phyloP scores from a whole-genome alignment of 352 stramenopile species.

The Globisporangium barbulae region DNA sequence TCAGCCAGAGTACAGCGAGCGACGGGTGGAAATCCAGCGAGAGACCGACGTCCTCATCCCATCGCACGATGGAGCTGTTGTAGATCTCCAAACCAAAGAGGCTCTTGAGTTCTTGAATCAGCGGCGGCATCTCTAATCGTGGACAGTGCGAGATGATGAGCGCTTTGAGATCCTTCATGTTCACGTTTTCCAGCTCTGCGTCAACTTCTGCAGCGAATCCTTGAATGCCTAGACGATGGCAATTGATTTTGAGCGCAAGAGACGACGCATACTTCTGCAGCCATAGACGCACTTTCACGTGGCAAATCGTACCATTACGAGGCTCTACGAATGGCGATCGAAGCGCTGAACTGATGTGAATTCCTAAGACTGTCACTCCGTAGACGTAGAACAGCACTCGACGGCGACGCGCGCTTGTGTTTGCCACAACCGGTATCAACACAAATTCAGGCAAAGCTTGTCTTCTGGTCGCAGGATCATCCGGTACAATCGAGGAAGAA shows the following conservation, averaged over 20 bases:
- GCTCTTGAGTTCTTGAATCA: constrained; percentile 20
- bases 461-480: neutral
- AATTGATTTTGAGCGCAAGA: constrained; percentile 20
- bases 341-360: neutral
- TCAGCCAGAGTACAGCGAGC: neutral
- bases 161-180: neutral
- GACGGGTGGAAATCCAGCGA: constrained; percentile 10
- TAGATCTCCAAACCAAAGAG: constrained; percentile 27
- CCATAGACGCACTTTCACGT: constrained; percentile 27
- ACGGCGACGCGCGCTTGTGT: neutral
- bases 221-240: constrained; percentile 15
- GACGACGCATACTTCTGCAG: constrained; percentile 27
- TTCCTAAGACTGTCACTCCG: neutral
- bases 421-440: neutral
- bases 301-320: neutral
- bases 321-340: neutral
- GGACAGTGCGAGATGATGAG: constrained; percentile 26
- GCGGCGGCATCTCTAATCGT: constrained; percentile 10
- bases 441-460: neutral
- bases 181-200: constrained; percentile 10
- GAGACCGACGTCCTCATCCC: constrained; percentile 18
- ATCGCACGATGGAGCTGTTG: constrained; percentile 25
- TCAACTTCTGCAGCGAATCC: constrained; percentile 2
- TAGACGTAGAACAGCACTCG: neutral
- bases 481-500: neutral